These are phyloP conservation scores for Pyricularia grisea DNA, from an alignment of 2,329 filamentous ascomycete genomes.

Conservation along the genomic window DNA sequence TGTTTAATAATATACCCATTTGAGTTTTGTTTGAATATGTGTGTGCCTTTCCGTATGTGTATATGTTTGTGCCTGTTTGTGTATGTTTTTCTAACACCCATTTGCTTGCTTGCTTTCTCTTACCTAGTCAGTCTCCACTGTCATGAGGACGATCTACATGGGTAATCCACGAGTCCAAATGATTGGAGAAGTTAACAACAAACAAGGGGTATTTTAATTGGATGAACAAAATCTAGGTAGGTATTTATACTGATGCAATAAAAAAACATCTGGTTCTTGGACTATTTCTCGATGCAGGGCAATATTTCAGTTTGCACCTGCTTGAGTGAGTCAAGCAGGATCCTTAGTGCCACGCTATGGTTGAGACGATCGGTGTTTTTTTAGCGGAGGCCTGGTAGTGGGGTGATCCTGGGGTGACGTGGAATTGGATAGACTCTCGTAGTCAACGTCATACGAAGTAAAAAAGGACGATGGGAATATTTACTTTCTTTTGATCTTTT, in stretches of 20 bases:
- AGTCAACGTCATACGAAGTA: neutral
- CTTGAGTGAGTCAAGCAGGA: neutral
- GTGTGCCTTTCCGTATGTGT: constrained; percentile 9
- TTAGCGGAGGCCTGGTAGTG: neutral
- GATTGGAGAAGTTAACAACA: too few species aligned
- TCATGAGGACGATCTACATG: too few species aligned
- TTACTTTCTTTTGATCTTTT: neutral
- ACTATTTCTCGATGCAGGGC: neutral
- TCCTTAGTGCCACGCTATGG: neutral
- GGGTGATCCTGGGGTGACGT: neutral
- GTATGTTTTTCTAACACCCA: neutral
- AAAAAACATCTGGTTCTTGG: too few species aligned
- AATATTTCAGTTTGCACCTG: neutral
- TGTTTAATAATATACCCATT: constrained; percentile 8
- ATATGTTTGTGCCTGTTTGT: constrained; percentile 2
- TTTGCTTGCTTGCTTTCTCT: neutral
- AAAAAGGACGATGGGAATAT: neutral
- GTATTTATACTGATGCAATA: too few species aligned
- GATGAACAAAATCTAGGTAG: too few species aligned
- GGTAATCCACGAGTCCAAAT: too few species aligned
- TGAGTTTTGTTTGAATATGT: constrained; percentile 6
- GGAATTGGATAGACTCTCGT: neutral
- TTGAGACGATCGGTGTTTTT: neutral
- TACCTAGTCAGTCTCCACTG: neutral
- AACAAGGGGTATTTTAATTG: too few species aligned